Evolutionary conservation across 805 yeast species (phyloP).

Genomic region (Starmera quercuum): DNA sequence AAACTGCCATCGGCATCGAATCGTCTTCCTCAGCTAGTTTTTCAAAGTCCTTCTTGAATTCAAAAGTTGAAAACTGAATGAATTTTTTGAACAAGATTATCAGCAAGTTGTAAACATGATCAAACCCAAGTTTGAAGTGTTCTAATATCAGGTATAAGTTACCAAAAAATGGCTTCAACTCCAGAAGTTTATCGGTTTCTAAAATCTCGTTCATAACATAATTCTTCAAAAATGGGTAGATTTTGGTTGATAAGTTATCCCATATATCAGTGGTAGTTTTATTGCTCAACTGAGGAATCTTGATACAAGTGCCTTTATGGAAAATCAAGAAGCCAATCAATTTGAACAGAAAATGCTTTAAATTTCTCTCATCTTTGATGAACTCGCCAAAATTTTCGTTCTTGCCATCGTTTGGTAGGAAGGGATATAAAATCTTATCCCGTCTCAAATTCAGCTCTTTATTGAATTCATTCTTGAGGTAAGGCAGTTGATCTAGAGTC

Average conservation of each 20-base stretch:
- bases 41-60: slow-evolving; percentile 55
- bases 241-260: slow-evolving; percentile 56
- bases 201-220: slow-evolving; percentile 35
- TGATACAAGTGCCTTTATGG: slow-evolving; percentile 63
- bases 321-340: slow-evolving; percentile 71
- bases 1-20: slow-evolving; percentile 77
- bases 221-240: slow-evolving; percentile 49
- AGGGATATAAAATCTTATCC: slow-evolving; percentile 62
- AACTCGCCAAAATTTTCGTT: slow-evolving; percentile 19
- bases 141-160: slow-evolving; percentile 71
- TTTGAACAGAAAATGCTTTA: slow-evolving; percentile 50
- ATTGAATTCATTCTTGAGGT: slow-evolving; percentile 53
- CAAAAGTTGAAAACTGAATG: slow-evolving; percentile 44
- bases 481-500: slow-evolving; percentile 58
- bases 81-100: slow-evolving; percentile 51
- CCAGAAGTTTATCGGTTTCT: slow-evolving; percentile 37
- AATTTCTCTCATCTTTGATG: slow-evolving; percentile 30
- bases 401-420: slow-evolving; percentile 36
- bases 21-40: slow-evolving; percentile 68
- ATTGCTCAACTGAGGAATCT: slow-evolving; percentile 53
- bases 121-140: slow-evolving; percentile 53
- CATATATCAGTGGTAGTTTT: slow-evolving; percentile 58
- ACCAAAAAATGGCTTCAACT: slow-evolving; percentile 44
- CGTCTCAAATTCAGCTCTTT: slow-evolving; percentile 68
- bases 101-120: slow-evolving; percentile 54